A percentile compares a stretch with the other conserved stretches of the same genome.
Evolutionary conservation across 139 green algal species (phyloP).

Genomic region (Chlorella sp.): DNA sequence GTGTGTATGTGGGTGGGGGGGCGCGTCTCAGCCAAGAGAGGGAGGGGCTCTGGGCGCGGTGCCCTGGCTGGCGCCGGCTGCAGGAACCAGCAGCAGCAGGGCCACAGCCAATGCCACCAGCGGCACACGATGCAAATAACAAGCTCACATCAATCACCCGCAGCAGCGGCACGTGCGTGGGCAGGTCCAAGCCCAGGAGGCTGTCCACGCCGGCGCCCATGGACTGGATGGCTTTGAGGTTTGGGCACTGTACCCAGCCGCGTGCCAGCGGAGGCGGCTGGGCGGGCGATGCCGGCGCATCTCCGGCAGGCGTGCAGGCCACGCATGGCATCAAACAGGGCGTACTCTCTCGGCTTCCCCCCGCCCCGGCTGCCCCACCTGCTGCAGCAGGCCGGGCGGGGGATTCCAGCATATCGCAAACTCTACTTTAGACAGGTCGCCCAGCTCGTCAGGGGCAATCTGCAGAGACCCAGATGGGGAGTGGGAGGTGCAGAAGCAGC

Average conservation of each 20-base stretch:
- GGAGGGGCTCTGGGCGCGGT: too few relatives aligned
- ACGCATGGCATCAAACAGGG: neutral
- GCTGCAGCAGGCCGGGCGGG: conserved; percentile 17
- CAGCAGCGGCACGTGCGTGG: conserved; percentile 43
- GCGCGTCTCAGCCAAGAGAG: too few relatives aligned
- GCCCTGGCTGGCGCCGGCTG: too few relatives aligned
- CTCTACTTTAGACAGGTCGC: conserved; percentile 10
- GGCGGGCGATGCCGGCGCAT: neutral
- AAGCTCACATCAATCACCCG: conserved; percentile 65
- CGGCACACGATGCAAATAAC: too few relatives aligned
- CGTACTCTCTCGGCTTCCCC: neutral
- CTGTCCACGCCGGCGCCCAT: conserved; percentile 63
- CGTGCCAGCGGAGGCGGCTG: neutral
- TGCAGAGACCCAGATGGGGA: neutral
- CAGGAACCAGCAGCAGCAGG: too few relatives aligned
- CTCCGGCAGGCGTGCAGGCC: neutral
- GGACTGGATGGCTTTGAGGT: conserved; percentile 51
- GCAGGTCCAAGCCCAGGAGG: conserved; percentile 41
- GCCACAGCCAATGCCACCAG: too few relatives aligned
- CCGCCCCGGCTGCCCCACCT: neutral
- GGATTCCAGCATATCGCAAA: conserved; percentile 30
- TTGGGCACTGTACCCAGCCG: conserved; percentile 4
- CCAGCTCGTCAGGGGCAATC: neutral
- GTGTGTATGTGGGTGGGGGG: too few relatives aligned
- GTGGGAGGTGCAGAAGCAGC: neutral